phyloP scores from a whole-genome alignment of 768 basidiomycete genomes.

The Hypholoma fasciculare region DNA sequence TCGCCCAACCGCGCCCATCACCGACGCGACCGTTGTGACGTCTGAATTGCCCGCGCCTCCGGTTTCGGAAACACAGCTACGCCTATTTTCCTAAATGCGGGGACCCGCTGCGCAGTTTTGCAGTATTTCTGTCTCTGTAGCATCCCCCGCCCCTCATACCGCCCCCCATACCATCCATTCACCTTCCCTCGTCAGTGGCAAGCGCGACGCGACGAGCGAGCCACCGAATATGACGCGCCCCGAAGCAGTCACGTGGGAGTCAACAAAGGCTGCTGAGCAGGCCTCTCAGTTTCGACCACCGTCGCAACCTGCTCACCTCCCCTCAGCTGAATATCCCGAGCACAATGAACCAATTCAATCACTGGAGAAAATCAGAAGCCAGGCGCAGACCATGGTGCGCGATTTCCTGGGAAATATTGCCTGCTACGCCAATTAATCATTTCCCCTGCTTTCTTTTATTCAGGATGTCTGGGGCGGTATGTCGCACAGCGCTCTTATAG shows the following conservation, averaged over 20 bases:
- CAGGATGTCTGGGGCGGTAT: slow-evolving; percentile 8
- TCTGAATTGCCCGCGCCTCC: not conserved
- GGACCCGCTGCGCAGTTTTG: not conserved
- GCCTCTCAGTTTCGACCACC: not conserved
- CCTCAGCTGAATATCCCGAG: not conserved
- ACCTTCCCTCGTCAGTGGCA: slow-evolving; percentile 2
- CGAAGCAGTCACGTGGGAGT: slow-evolving; percentile 18
- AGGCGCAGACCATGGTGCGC: slow-evolving; percentile 8
- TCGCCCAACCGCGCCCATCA: not conserved
- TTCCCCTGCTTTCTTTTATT: slow-evolving; percentile 6
- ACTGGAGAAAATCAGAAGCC: not conserved
- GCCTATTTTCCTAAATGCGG: not conserved
- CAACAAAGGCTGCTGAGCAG: slow-evolving; percentile 5
- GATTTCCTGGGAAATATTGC: not conserved
- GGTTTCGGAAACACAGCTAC: not conserved
- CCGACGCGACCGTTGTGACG: slow-evolving; percentile 10
- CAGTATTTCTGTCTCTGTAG: not conserved
- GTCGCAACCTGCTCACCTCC: not conserved
- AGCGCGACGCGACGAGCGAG: not conserved
- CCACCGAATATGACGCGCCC: slow-evolving; percentile 9
- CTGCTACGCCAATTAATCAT: not conserved
- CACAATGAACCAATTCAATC: not conserved
- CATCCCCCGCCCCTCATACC: not conserved
- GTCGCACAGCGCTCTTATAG: slow-evolving; percentile 10
- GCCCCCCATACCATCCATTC: not conserved